Conservation (phyloP, 1,284 basidiomycete species). For the Coniophora puteana region DNA sequence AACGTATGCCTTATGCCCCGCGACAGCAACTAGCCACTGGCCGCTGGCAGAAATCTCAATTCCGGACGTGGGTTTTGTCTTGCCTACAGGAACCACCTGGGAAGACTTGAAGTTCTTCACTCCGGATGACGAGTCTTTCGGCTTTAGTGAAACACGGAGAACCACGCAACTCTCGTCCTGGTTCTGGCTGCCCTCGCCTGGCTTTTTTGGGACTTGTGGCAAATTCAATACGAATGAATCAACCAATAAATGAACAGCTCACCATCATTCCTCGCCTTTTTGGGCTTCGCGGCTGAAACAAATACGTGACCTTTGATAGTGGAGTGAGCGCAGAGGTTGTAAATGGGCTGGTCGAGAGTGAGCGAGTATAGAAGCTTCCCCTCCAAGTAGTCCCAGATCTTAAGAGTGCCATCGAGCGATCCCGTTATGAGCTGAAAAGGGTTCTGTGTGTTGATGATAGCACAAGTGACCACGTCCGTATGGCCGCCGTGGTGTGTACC, state of each 20-base stretch:
- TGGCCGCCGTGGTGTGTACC: slow-evolving; percentile 43
- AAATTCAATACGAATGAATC: slow-evolving; percentile 7
- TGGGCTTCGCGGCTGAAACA: slow-evolving; percentile 54
- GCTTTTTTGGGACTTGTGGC: slow-evolving; percentile 8
- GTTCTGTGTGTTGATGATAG: slow-evolving; percentile 82
- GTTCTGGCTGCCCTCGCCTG: slow-evolving; percentile 1
- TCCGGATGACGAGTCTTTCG: slow-evolving; percentile 38
- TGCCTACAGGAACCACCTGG: slow-evolving; percentile 59
- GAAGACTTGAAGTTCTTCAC: slow-evolving; percentile 45
- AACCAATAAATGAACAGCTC: slow-evolving; percentile 12
- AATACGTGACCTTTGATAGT: slow-evolving; percentile 68
- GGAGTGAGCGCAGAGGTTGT: slow-evolving; percentile 68
- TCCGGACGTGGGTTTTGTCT: slow-evolving; percentile 61
- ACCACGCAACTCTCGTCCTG: slow-evolving; percentile 53
- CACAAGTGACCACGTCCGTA: slow-evolving; percentile 65
- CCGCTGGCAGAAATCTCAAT: slow-evolving; percentile 77
- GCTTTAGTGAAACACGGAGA: slow-evolving; percentile 56
- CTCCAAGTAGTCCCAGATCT: slow-evolving; percentile 94
- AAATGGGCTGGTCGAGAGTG: slow-evolving; percentile 66
- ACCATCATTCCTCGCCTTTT: slow-evolving; percentile 45
- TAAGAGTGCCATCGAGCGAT: slow-evolving; percentile 79
- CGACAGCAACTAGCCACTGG: slow-evolving; percentile 79
- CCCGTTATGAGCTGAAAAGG: slow-evolving; percentile 87
- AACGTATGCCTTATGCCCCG: slow-evolving; percentile 82
- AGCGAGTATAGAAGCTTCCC: slow-evolving; percentile 77